Evolutionary conservation across 768 basidiomycete species (phyloP).

Genomic region (Naganishia antarctica): DNA sequence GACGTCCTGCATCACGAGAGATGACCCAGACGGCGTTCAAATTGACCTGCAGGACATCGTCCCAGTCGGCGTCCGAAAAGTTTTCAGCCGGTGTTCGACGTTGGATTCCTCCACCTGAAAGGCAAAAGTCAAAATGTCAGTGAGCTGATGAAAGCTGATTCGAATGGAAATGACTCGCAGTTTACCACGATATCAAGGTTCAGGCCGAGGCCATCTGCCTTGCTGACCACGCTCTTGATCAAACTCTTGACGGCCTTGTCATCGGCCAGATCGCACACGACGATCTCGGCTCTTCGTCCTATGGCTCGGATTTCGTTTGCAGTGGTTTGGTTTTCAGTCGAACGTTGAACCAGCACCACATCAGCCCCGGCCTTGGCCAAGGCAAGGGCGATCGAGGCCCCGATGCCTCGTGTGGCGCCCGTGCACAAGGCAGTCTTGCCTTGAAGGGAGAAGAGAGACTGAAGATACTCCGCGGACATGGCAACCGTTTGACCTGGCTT

Average conservation of each 20-base stretch:
- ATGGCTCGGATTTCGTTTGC: slow-evolving; percentile 46
- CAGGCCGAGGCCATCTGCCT: slow-evolving; percentile 52
- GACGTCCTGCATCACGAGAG: slow-evolving; percentile 75
- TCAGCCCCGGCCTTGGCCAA: slow-evolving; percentile 52
- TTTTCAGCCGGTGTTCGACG: slow-evolving; percentile 55
- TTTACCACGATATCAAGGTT: slow-evolving; percentile 64
- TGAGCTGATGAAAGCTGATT: slow-evolving; percentile 34
- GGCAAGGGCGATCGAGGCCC: slow-evolving; percentile 47
- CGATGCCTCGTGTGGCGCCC: slow-evolving; percentile 50
- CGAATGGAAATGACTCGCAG: slow-evolving; percentile 48
- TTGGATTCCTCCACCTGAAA: slow-evolving; percentile 41
- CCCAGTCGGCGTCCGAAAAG: slow-evolving; percentile 66
- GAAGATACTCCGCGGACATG: slow-evolving; percentile 36
- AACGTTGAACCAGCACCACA: slow-evolving; percentile 48
- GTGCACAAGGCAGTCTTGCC: slow-evolving; percentile 50
- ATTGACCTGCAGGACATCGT: slow-evolving; percentile 76
- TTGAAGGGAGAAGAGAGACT: slow-evolving; percentile 48
- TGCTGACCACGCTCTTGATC: slow-evolving; percentile 54
- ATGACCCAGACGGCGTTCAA: slow-evolving; percentile 82
- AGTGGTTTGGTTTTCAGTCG: slow-evolving; percentile 44
- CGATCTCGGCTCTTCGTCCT: slow-evolving; percentile 50
- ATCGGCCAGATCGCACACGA: slow-evolving; percentile 60
- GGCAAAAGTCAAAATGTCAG: not conserved
- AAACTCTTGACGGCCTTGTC: slow-evolving; percentile 55
- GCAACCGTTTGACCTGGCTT: no score